phyloP scores from a whole-genome alignment of 2,329 filamentous ascomycete species.

The Scedosporium dehoogii region DNA sequence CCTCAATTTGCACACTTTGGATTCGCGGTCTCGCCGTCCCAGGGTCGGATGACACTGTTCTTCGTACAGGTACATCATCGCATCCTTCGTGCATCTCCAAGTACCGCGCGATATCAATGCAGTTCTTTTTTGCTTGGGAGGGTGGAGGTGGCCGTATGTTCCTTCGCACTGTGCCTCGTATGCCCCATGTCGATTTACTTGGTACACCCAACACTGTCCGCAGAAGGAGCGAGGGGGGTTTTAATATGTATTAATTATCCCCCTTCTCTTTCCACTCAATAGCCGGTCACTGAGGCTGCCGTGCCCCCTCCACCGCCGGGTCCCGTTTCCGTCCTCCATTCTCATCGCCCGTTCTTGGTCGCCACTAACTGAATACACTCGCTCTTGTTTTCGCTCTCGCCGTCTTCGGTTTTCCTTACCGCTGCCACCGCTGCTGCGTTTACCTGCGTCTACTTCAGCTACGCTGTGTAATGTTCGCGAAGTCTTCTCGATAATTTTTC shows the following conservation, averaged over 20 bases:
- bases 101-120: too few species aligned
- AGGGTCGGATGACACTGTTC: too few species aligned
- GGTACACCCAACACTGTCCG: background rate
- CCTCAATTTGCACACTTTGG: too few species aligned
- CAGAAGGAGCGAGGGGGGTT: background rate
- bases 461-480: background rate
- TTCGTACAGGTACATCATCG: too few species aligned
- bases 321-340: background rate
- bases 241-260: constrained; percentile 1
- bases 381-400: background rate
- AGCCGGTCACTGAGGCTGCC: constrained; percentile 1
- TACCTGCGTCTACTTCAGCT: background rate
- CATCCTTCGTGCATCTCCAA: too few species aligned
- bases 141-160: background rate
- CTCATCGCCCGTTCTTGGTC: background rate
- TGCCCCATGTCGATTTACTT: background rate
- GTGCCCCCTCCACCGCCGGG: constrained; percentile 1
- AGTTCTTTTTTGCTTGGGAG: too few species aligned
- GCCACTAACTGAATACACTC: constrained; percentile 2
- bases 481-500: background rate
- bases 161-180: background rate
- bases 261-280: background rate
- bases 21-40: too few species aligned
- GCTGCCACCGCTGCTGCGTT: background rate
- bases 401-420: background rate